Conservation (phyloP, 495 filamentous ascomycete genomes). For the Pseudomonodictys pantanalensis region DNA sequence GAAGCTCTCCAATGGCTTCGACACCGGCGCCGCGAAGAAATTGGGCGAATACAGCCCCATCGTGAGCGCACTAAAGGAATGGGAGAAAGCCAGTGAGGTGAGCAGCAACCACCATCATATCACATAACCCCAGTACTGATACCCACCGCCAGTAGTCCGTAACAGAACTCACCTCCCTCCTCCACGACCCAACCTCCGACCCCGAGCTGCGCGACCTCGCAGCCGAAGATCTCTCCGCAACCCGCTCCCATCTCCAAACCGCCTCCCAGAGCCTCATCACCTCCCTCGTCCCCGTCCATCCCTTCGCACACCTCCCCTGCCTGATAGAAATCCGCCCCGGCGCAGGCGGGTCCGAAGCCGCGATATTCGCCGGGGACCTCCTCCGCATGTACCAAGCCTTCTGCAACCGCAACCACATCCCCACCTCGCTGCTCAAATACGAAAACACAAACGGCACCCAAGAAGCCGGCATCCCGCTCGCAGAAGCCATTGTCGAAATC, state of each 20-base stretch:
- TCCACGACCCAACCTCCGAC: slow-evolving; percentile 60
- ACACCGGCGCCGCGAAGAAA: slow-evolving; percentile 69
- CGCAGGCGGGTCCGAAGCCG: slow-evolving; percentile 88
- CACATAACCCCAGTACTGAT: not conserved
- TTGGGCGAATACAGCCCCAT: slow-evolving; percentile 73
- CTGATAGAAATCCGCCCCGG: slow-evolving; percentile 89
- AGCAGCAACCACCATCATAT: not conserved
- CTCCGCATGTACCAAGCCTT: slow-evolving; percentile 85
- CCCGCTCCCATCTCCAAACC: slow-evolving; percentile 54
- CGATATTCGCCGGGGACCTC: slow-evolving; percentile 81
- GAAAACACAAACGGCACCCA: slow-evolving; percentile 49
- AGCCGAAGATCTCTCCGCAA: slow-evolving; percentile 67
- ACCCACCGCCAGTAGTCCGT: slow-evolving; percentile 47
- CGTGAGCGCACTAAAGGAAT: slow-evolving; percentile 65
- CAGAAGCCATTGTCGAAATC: slow-evolving; percentile 87
- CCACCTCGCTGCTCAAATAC: slow-evolving; percentile 55
- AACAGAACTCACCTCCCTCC: slow-evolving; percentile 55
- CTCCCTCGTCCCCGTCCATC: slow-evolving; percentile 79
- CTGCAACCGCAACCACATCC: slow-evolving; percentile 63
- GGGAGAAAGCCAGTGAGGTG: slow-evolving; percentile 57
- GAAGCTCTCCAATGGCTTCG: slow-evolving; percentile 61
- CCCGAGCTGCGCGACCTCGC: slow-evolving; percentile 66
- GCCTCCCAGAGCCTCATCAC: slow-evolving; percentile 65
- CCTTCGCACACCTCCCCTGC: slow-evolving; percentile 90
- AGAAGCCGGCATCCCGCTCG: slow-evolving; percentile 57